Percentiles rank a stretch among this genome's conserved stretches.
Evolutionary conservation across 768 basidiomycete species (phyloP).

Genomic region (Kwoniella pini): DNA sequence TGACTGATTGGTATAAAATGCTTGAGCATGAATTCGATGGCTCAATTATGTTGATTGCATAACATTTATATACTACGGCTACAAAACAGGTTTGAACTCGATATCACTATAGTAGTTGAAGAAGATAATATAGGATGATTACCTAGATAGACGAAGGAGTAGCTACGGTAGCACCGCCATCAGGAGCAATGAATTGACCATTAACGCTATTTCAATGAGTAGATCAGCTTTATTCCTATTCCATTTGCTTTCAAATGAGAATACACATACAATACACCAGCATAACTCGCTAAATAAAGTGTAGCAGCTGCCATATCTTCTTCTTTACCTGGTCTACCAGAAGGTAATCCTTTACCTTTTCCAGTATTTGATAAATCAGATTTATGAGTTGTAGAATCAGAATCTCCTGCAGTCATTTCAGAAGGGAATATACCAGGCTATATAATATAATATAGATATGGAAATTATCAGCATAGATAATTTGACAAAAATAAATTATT

Average conservation of each 20-base stretch:
- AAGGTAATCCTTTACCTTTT: conserved; percentile 35
- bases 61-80: too few species aligned
- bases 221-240: neutral
- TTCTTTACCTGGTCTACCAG: conserved; percentile 43
- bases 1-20: too few species aligned
- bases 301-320: conserved; percentile 45
- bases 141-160: conserved; percentile 22
- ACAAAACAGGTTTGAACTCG: too few species aligned
- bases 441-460: neutral
- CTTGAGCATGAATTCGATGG: too few species aligned
- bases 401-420: conserved; percentile 41
- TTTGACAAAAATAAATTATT: neutral
- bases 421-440: conserved; percentile 43
- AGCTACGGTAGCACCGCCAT: conserved; percentile 41
- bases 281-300: conserved; percentile 34
- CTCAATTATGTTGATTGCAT: too few species aligned
- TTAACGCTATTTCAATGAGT: conserved; percentile 22
- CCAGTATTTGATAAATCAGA: conserved; percentile 31
- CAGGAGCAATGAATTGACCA: conserved; percentile 39
- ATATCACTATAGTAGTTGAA: too few species aligned
- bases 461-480: neutral
- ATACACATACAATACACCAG: conserved; percentile 37
- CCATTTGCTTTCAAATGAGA: neutral
- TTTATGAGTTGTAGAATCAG: conserved; percentile 33
- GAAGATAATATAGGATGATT: neutral